Evolutionary conservation across 2,329 filamentous ascomycete genomes (phyloP).

Genomic region (Arthrobotrys sinensis): DNA sequence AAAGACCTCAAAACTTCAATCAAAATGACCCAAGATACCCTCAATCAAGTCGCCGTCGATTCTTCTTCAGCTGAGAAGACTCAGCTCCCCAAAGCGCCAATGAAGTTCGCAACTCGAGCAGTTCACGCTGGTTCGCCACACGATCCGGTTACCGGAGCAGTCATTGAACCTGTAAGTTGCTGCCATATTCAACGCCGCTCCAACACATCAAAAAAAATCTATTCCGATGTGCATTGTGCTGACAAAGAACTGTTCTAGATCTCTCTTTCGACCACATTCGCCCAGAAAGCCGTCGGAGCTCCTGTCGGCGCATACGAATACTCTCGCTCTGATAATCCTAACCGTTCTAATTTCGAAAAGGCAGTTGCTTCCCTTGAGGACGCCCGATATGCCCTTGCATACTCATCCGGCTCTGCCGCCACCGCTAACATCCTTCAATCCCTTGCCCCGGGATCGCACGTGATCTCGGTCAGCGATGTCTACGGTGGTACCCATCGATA

Average conservation of each 20-base stretch:
- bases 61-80: constrained; percentile 64
- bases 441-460: constrained; percentile 89
- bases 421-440: constrained; percentile 95
- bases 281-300: constrained; percentile 88
- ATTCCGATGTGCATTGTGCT: constrained; percentile 23
- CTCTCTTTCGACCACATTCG: constrained; percentile 95
- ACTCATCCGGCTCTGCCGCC: constrained; percentile 92
- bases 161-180: constrained; percentile 82
- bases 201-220: constrained; percentile 35
- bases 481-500: constrained; percentile 98
- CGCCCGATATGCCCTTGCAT: constrained; percentile 91
- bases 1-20: constrained; percentile 9
- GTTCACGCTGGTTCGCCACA: constrained; percentile 94
- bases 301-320: constrained; percentile 94
- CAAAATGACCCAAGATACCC: constrained; percentile 49
- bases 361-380: constrained; percentile 93
- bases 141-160: constrained; percentile 91
- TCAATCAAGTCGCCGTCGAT: not conserved
- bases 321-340: constrained; percentile 92
- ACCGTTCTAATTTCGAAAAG: constrained; percentile 92
- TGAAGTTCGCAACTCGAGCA: constrained; percentile 88
- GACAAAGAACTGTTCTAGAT: constrained; percentile 72
- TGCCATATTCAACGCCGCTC: not conserved
- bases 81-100: constrained; percentile 79
- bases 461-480: constrained; percentile 96